phyloP scores from a whole-genome alignment of 495 filamentous ascomycete species.

The Cercophora newfieldiana region DNA sequence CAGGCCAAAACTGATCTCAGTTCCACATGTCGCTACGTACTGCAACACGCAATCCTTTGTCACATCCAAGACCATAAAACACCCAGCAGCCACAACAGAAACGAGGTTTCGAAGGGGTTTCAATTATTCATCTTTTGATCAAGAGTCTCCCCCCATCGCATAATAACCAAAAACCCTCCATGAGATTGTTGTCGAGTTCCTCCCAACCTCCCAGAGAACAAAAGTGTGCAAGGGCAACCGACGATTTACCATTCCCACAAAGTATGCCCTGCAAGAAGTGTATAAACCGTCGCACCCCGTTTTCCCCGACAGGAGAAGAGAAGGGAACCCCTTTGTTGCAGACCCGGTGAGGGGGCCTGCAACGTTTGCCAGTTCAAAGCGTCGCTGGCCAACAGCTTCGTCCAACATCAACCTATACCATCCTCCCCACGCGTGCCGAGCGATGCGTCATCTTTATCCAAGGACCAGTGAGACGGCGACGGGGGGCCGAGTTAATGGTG shows the following conservation, averaged over 20 bases:
- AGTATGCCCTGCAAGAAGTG: neutral
- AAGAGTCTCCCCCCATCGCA: neutral
- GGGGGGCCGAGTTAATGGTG: conserved; percentile 1
- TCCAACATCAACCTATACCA: neutral
- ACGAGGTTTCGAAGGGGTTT: neutral
- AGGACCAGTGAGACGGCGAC: neutral
- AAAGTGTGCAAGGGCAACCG: neutral
- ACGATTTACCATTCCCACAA: neutral
- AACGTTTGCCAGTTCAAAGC: conserved; percentile 10
- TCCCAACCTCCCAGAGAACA: neutral
- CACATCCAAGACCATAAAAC: neutral
- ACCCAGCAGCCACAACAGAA: neutral
- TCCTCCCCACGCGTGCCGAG: neutral
- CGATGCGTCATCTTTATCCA: neutral
- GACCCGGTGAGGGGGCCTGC: neutral
- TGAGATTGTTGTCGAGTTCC: neutral
- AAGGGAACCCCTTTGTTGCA: neutral
- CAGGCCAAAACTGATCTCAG: neutral
- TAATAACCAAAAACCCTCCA: neutral
- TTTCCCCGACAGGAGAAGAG: neutral
- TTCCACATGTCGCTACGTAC: neutral
- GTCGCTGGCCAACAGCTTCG: neutral
- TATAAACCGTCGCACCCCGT: neutral
- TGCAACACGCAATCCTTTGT: neutral
- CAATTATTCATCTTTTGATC: neutral